Evolutionary conservation across 306 rosid species (phyloP).

Genomic region (Carpinus viminea): DNA sequence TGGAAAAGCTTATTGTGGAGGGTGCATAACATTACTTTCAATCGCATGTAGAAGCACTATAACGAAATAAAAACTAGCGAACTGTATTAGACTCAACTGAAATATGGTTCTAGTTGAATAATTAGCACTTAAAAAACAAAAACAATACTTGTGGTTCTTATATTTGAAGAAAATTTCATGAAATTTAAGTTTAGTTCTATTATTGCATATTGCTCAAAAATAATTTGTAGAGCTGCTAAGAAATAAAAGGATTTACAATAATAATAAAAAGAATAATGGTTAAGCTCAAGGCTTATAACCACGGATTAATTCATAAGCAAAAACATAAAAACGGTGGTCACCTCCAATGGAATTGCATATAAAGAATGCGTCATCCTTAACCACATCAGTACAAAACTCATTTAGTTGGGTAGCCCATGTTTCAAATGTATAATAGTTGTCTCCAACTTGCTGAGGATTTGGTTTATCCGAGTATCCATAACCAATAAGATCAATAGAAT

Average conservation of each 20-base stretch:
- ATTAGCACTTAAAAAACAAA: neutral
- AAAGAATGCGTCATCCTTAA: conserved; percentile 77
- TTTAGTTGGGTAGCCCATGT: conserved; percentile 92
- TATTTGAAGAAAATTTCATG: neutral
- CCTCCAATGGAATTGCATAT: conserved; percentile 97
- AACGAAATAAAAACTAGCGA: neutral
- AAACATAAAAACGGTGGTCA: conserved; percentile 27
- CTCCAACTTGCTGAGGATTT: conserved; percentile 67
- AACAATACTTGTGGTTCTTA: neutral
- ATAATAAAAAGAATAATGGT: neutral
- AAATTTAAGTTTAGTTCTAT: neutral
- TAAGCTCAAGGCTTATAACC: neutral
- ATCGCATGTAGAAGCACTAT: neutral
- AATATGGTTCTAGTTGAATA: neutral
- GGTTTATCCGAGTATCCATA: conserved; percentile 98
- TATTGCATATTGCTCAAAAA: neutral
- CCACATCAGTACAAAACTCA: conserved; percentile 71
- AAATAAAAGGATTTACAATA: neutral
- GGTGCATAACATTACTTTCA: neutral
- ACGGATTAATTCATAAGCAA: neutral
- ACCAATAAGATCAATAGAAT: conserved; percentile 89
- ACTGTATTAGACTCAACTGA: neutral
- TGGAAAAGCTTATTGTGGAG: too few species aligned
- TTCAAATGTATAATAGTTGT: conserved; percentile 75
- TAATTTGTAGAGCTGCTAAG: neutral